These are phyloP conservation scores for Raddia guianensis DNA, from an alignment of 176 grass and related monocot species.

Conservation along the genomic window DNA sequence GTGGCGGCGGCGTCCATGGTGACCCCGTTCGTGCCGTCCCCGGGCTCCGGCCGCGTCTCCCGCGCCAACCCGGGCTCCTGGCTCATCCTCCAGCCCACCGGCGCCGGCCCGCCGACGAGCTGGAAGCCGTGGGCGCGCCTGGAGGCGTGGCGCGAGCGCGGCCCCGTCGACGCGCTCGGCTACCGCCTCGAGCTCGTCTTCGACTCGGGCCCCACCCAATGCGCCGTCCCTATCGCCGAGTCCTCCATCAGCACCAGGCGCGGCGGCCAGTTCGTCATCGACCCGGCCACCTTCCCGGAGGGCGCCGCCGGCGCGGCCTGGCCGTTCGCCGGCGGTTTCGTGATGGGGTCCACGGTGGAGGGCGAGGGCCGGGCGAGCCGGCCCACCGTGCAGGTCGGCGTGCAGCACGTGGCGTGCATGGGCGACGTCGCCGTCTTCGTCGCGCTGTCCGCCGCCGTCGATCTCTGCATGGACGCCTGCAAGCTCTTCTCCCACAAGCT, in stretches of 20 bases:
- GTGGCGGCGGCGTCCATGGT: slow-evolving; percentile 93
- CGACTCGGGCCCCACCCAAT: slow-evolving; percentile 59
- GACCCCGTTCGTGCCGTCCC: slow-evolving; percentile 93
- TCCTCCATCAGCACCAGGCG: slow-evolving; percentile 66
- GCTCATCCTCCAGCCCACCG: slow-evolving; percentile 79
- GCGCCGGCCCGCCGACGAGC: slow-evolving; percentile 50
- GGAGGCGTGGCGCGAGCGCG: slow-evolving; percentile 91
- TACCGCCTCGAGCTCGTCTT: slow-evolving; percentile 81
- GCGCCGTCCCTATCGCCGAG: slow-evolving; percentile 67
- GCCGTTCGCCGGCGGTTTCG: slow-evolving; percentile 77
- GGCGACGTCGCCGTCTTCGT: slow-evolving; percentile 87
- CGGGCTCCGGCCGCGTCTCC: slow-evolving; percentile 87
- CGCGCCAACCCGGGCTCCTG: slow-evolving; percentile 86
- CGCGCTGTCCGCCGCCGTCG: slow-evolving; percentile 74
- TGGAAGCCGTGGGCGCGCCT: slow-evolving; percentile 99
- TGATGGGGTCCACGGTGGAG: slow-evolving; percentile 84
- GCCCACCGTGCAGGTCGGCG: slow-evolving; percentile 82
- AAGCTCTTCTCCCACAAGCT: slow-evolving; percentile 84
- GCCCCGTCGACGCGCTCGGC: slow-evolving; percentile 77
- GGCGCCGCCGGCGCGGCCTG: slow-evolving; percentile 29
- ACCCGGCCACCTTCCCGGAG: slow-evolving; percentile 49
- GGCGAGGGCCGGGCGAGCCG: slow-evolving; percentile 72
- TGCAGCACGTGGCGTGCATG: slow-evolving; percentile 84
- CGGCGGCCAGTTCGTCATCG: slow-evolving; percentile 84
- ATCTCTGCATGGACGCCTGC: slow-evolving; percentile 94